These are phyloP conservation scores for Ophiostoma sp. DNA, from an alignment of 2,329 filamentous ascomycete genomes.

Conservation along the genomic window DNA sequence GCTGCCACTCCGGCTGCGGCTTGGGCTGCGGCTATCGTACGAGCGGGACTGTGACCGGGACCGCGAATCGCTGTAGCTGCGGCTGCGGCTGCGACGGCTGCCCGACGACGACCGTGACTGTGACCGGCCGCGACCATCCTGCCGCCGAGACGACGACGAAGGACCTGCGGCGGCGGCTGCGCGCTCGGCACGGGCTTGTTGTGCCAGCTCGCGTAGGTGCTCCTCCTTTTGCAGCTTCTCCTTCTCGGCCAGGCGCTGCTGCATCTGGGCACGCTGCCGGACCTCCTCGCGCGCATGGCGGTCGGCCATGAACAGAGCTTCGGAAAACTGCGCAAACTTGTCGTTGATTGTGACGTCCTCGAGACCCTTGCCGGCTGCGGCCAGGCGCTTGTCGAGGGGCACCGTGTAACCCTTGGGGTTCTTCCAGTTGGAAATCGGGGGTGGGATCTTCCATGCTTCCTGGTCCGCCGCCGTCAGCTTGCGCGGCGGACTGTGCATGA, in stretches of 20 bases:
- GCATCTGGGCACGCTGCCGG: constrained; percentile 87
- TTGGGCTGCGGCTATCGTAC: constrained; percentile 46
- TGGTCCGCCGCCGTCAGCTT: constrained; percentile 97
- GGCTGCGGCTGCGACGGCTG: background rate
- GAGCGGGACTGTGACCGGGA: constrained; percentile 39
- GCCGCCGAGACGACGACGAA: constrained; percentile 25
- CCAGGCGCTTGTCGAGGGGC: constrained; percentile 89
- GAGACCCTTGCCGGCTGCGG: constrained; percentile 85
- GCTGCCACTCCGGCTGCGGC: constrained; percentile 55
- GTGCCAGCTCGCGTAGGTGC: constrained; percentile 79
- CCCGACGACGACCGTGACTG: constrained; percentile 27
- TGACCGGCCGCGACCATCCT: constrained; percentile 25
- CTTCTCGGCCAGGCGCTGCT: constrained; percentile 93
- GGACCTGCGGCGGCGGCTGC: constrained; percentile 47
- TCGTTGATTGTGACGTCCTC: constrained; percentile 97
- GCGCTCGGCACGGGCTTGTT: constrained; percentile 86
- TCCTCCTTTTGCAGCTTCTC: constrained; percentile 95
- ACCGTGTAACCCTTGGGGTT: constrained; percentile 98
- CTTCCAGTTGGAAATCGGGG: constrained; percentile 95
- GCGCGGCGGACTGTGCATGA: constrained; percentile 91
- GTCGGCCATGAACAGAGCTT: constrained; percentile 92
- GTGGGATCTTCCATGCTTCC: constrained; percentile 83
- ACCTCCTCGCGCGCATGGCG: constrained; percentile 95
- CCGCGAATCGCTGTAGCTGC: constrained; percentile 31
- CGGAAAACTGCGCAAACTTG: constrained; percentile 95